Conservation (phyloP, 352 stramenopile species). For the Phytophthora sp. region DNA sequence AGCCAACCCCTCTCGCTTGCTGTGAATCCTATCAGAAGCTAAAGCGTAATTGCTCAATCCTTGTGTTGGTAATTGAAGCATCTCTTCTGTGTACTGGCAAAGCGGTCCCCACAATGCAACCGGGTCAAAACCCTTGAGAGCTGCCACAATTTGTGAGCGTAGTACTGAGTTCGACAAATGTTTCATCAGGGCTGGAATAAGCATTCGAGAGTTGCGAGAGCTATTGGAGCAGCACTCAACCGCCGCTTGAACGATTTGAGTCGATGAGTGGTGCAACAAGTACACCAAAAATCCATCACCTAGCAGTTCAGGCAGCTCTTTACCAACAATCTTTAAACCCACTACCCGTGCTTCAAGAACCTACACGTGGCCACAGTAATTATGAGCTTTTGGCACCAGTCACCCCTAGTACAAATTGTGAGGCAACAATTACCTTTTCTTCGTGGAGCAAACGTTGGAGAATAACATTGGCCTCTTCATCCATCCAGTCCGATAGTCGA, state of each 20-base stretch:
- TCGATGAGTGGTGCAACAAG: slow-evolving; percentile 74
- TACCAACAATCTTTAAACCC: slow-evolving; percentile 83
- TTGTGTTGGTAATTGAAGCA: slow-evolving; percentile 21
- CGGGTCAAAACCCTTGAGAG: slow-evolving; percentile 75
- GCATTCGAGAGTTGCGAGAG: slow-evolving; percentile 78
- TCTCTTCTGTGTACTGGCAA: slow-evolving; percentile 68
- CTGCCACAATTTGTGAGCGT: slow-evolving; percentile 68
- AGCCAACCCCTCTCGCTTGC: slow-evolving; percentile 60
- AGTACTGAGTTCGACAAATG: slow-evolving; percentile 73
- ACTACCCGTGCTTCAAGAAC: slow-evolving; percentile 74
- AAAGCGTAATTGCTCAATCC: slow-evolving; percentile 15
- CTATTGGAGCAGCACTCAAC: slow-evolving; percentile 85
- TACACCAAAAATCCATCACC: slow-evolving; percentile 87
- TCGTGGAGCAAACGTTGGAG: slow-evolving; percentile 83
- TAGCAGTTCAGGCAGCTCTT: slow-evolving; percentile 80
- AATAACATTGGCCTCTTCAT: slow-evolving; percentile 83
- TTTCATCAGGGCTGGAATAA: slow-evolving; percentile 84
- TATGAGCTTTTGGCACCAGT: background rate
- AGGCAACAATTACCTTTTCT: too few species aligned
- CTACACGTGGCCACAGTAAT: slow-evolving; percentile 23
- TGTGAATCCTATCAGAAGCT: slow-evolving; percentile 32
- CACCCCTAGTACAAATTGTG: too few species aligned
- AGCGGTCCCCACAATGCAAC: slow-evolving; percentile 68
- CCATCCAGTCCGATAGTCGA: slow-evolving; percentile 84
- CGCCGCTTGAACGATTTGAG: slow-evolving; percentile 76